phyloP scores from a whole-genome alignment of 257 asterid species.

The Solanum tarapatanum region DNA sequence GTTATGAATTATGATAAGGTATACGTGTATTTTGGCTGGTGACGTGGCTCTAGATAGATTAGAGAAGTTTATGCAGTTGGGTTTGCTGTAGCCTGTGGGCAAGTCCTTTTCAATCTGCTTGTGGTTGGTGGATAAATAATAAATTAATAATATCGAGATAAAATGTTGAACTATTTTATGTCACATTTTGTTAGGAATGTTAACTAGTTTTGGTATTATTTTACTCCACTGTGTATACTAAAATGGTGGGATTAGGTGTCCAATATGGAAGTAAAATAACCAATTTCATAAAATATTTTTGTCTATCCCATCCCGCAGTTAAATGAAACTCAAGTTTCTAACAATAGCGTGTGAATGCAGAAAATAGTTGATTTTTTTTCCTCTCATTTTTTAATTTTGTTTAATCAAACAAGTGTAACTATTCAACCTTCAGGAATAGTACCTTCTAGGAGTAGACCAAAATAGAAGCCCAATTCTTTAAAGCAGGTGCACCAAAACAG shows the following conservation, averaged over 20 bases:
- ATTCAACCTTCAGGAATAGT: neutral
- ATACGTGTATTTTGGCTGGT: neutral
- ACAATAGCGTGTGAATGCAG: neutral
- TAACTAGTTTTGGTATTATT: neutral
- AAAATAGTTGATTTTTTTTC: neutral
- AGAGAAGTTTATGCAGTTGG: neutral
- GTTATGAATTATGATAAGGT: neutral
- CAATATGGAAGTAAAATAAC: neutral
- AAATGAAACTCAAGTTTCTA: neutral
- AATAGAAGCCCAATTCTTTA: neutral
- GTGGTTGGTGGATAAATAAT: neutral
- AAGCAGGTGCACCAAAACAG: neutral
- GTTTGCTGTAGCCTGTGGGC: neutral
- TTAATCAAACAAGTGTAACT: neutral
- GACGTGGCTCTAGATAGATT: neutral
- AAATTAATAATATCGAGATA: neutral
- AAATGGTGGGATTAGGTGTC: neutral
- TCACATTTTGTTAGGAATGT: neutral
- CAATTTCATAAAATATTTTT: neutral
- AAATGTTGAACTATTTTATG: neutral
- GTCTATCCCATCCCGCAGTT: neutral
- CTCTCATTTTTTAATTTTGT: neutral
- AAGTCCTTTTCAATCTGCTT: neutral
- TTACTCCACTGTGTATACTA: neutral
- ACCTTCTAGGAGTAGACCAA: neutral